A percentile compares a stretch with the other conserved stretches of the same genome.
Evolutionary conservation across 441 rosid genomes (phyloP).

Genomic region (Theobroma grandiflorum): DNA sequence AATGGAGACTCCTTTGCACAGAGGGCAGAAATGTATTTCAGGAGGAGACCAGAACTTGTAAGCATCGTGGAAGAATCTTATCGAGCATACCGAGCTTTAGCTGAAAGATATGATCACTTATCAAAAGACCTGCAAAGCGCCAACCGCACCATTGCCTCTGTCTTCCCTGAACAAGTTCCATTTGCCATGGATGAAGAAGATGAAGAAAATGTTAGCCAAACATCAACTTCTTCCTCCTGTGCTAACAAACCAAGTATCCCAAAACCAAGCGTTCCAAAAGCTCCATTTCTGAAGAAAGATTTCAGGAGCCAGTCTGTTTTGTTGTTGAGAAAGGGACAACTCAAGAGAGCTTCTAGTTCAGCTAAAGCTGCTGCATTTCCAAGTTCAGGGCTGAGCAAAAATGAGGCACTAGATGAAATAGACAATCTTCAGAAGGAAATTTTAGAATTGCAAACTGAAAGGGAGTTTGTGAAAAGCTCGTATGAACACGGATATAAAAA

Average conservation of each 20-base stretch:
- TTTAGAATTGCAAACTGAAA: slow-evolving; percentile 72
- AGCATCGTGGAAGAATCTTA: slow-evolving; percentile 74
- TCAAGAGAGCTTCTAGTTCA: slow-evolving; percentile 35
- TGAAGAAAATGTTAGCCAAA: slow-evolving; percentile 36
- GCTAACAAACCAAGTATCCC: slow-evolving; percentile 36
- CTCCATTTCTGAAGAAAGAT: slow-evolving; percentile 50
- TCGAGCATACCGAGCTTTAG: slow-evolving; percentile 75
- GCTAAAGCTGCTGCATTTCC: slow-evolving; percentile 38
- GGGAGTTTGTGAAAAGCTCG: slow-evolving; percentile 69
- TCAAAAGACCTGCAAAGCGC: slow-evolving; percentile 92
- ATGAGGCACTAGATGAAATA: slow-evolving; percentile 67
- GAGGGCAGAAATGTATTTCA: slow-evolving; percentile 86
- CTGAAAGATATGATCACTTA: slow-evolving; percentile 84
- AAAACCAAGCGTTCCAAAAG: slow-evolving; percentile 41
- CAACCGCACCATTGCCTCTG: slow-evolving; percentile 83
- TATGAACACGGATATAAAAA: slow-evolving; percentile 55
- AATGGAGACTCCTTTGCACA: slow-evolving; percentile 80
- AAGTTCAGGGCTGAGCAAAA: slow-evolving; percentile 58
- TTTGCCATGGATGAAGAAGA: slow-evolving; percentile 60
- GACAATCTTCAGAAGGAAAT: slow-evolving; percentile 75
- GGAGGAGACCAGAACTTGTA: slow-evolving; percentile 81
- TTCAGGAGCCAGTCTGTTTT: slow-evolving; percentile 47
- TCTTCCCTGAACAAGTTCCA: slow-evolving; percentile 84
- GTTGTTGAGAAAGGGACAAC: slow-evolving; percentile 46
- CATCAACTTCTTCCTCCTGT: slow-evolving; percentile 16